Base-by-base conservation (phyloP, 2,329 filamentous ascomycete species). In the Sphaerulina musiva region DNA sequence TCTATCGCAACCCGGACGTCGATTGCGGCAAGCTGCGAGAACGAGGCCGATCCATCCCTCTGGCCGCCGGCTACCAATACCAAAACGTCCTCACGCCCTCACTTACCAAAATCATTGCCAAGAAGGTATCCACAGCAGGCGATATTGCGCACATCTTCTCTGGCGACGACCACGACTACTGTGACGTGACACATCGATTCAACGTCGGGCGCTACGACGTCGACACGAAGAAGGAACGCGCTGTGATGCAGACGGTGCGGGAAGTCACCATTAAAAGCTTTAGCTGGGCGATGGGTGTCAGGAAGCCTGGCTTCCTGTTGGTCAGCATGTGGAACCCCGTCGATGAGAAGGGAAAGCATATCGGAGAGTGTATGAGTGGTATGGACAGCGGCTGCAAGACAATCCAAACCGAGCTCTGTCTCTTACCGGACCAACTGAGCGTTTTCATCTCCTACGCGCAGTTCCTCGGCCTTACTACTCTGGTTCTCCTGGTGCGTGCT, bases 141-240 rank as follows among this genome's bases (percentile, higher is more conserved):
- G 88, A 93, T 58, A 82, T 97, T 10, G 78, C 82, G 2, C 86
- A 93, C 60, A 86, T 91, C 42, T 98, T 97, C 68, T 95, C 90
- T 0, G 93, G 93, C 9, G 93, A 98, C 64, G 93, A 98, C 67
- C 93, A 98, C 73, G 93, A 98, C 73, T 96, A 97, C 73, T 98
- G 93, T 73, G 91, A 95, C 66, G 74, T 97, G 6, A 78, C 84
- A 0, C 93, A 98, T 70, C 82, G 83, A 7, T 68, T 66, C 62
- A 69, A 68, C 17, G 53, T 66, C 17, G 59, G 53, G 11, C 54
- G 53, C 3, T 60, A 57, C 56, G 51, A 53, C 29, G 58, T 59
- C 41, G 56, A 54, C 7, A 47, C 2, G 78, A 81, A 14, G 14
- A 59, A 58, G 39, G 55, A 61, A 82, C 78, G 26, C 81, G 85